Evolutionary conservation across 768 basidiomycete genomes (phyloP), one percentile per base, ranked within the genome.

Genomic region (Cystofilobasidium capitatum): DNA sequence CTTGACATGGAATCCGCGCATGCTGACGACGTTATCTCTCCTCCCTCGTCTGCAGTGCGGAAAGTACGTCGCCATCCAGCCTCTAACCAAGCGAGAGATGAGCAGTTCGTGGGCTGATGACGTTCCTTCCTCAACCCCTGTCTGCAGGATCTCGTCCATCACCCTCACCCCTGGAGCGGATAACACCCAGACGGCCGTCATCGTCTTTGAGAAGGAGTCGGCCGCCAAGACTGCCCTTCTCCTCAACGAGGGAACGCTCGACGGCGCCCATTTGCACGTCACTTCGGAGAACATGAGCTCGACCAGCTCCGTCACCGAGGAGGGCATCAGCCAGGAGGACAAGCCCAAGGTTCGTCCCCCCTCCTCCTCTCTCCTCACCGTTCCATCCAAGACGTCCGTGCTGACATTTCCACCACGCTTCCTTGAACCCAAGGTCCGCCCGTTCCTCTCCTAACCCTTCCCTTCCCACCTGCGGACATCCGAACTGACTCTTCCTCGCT

Each of bases 151-250:
- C 76, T 74, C 76, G 22, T 80, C 80, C n/a, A 84, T 91, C 75
- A 83, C 88, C 33, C 74, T 79, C 75, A 80, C 83, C 57, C 72
- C 74, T 24, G 71, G 70, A 39, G 77, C 79, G 59, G 77, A 76
- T 17, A 79, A 77, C 60, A 75, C 75, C 36, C 72, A 80, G 58
- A 79, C 79, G 24, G 93, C 92, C n/a, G 80, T 80, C 35, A 84
- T 98, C 71, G 78, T 83, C 60, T 98, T 96, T 73, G 87, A 89
- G 76, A 96, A 93, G 76, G 75, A 69, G 63, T 69, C 68, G 22
- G 88, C 91, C 1, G 91, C 87, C 8, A 86, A 86, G 78, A 94
- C 91, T 0, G 91, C 91, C 16, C 77, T 89, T 59, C 89, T 94
- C 86, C 84, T 87, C 40, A 75, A 75, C 67, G 89, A 85, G 35